These are phyloP conservation scores for Dryadomyces quercivorus DNA, from an alignment of 2,329 filamentous ascomycete species.

Conservation along the genomic window DNA sequence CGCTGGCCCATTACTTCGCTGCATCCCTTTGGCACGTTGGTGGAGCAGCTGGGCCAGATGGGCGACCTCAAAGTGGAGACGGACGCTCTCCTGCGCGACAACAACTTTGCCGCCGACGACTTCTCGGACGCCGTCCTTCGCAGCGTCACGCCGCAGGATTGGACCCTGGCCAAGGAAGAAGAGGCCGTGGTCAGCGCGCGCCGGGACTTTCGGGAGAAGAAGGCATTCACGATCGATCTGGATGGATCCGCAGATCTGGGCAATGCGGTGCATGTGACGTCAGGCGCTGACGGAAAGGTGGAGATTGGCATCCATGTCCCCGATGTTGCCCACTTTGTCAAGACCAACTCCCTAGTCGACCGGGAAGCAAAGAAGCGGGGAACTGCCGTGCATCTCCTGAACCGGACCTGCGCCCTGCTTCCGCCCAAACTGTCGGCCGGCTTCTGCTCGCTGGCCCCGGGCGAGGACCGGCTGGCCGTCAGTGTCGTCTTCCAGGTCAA, in stretches of 20 bases:
- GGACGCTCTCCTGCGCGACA: slow-evolving; percentile 89
- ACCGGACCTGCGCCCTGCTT: slow-evolving; percentile 77
- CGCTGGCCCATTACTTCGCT: slow-evolving; percentile 99
- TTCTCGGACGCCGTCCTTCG: slow-evolving; percentile 94
- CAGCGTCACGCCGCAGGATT: slow-evolving; percentile 84
- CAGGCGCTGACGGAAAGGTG: slow-evolving; percentile 68
- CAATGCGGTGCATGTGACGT: slow-evolving; percentile 86
- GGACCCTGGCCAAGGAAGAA: slow-evolving; percentile 75
- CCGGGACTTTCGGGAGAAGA: slow-evolving; percentile 81
- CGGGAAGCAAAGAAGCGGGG: slow-evolving; percentile 96
- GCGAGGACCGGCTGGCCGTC: slow-evolving; percentile 81
- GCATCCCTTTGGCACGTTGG: slow-evolving; percentile 93
- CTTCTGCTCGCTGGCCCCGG: slow-evolving; percentile 75
- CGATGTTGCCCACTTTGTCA: slow-evolving; percentile 94
- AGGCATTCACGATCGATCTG: slow-evolving; percentile 84
- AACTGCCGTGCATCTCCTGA: slow-evolving; percentile 88
- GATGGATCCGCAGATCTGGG: slow-evolving; percentile 81
- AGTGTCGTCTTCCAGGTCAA: slow-evolving; percentile 91
- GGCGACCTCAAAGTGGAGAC: slow-evolving; percentile 96
- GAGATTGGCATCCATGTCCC: slow-evolving; percentile 93
- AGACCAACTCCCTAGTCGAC: slow-evolving; percentile 88
- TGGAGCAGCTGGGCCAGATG: slow-evolving; percentile 95
- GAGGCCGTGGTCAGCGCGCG: slow-evolving; percentile 61
- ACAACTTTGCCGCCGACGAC: slow-evolving; percentile 96
- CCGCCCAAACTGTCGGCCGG: slow-evolving; percentile 76